Percentiles rank a stretch among this genome's conserved stretches.
Evolutionary conservation across 1,284 basidiomycete genomes (phyloP).

Genomic region (Blastosporella zonata): DNA sequence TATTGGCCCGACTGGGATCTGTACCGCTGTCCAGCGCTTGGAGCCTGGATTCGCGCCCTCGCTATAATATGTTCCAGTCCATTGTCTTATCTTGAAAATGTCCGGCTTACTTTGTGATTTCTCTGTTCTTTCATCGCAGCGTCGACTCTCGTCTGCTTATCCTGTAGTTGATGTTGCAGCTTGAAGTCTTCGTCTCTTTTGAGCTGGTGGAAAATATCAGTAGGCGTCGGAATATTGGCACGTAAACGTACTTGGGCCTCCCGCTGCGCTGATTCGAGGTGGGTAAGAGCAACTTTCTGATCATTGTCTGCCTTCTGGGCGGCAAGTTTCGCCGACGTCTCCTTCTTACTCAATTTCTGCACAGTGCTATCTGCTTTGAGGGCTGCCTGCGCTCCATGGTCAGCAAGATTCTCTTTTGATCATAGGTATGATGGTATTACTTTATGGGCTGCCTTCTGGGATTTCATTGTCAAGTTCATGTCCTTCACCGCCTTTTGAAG

Average conservation of each 20-base stretch:
- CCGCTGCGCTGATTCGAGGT: constrained; percentile 41
- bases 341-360: constrained; percentile 46
- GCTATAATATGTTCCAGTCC: background rate
- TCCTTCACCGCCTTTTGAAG: constrained; percentile 46
- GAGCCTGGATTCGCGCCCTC: constrained; percentile 10
- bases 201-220: constrained; percentile 4
- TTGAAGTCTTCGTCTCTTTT: constrained; percentile 15
- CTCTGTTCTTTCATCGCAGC: constrained; percentile 10
- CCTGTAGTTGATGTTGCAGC: constrained; percentile 16
- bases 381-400: constrained; percentile 32
- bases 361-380: constrained; percentile 42
- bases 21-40: constrained; percentile 2
- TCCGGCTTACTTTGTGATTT: constrained; percentile 10
- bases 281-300: constrained; percentile 45
- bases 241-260: constrained; percentile 22
- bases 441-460: constrained; percentile 46
- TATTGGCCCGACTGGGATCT: background rate
- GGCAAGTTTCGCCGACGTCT: constrained; percentile 41
- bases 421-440: constrained; percentile 25
- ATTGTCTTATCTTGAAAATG: background rate
- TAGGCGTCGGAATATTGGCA: background rate
- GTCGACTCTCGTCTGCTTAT: constrained; percentile 13
- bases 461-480: constrained; percentile 44
- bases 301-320: constrained; percentile 47
- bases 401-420: background rate